Evolutionary conservation across 345 rosid genomes (phyloP), one percentile per base, ranked within the genome.

Genomic region (Eucalyptus microcorys): DNA sequence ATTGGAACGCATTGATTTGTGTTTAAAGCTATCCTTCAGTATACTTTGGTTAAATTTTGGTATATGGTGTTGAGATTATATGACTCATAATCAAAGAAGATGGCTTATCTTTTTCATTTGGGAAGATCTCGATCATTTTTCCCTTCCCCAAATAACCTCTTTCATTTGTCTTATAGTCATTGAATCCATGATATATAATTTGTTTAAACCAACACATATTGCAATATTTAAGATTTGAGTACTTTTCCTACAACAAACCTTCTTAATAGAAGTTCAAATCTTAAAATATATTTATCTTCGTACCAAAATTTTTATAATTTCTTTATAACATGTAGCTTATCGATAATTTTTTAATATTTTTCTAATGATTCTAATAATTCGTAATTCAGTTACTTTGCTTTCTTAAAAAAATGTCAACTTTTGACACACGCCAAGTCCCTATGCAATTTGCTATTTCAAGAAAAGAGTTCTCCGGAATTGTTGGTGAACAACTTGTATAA

Each of bases 11-110:
- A 59, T 59, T 1, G 6, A 22, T 55, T 9, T 22, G 32, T 59
- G 32, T 12, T 59, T 59, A 12, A 55, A 55, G 2, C 32, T 59
- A 16, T 27, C 14, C 0, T 11, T 27, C 0, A 0, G 8, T 59
- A 13, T 59, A 59, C 0, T 59, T 27, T 59, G 0, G 0, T 27
- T 59, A 59, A 59, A 27, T 27, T 59, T 59, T 26, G 7, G 68
- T 59, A 59, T 13, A 59, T 26, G 8, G 1, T 59, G 68, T 59
- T 26, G 7, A 59, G 32, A 59, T 26, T 12, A 59, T 27, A 27
- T 12, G 68, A 27, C 15, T 26, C 14, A 59, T 27, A 59, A 27
- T 27, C 68, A 59, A 59, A 59, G 68, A 59, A 26, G 32, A 27
- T 3, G 1, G 32, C 8, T 59, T 52, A 52, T 52, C 30, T 0